These are phyloP conservation scores for Huntiella omanensis DNA, from an alignment of 2,329 filamentous ascomycete species.

Conservation along the genomic window DNA sequence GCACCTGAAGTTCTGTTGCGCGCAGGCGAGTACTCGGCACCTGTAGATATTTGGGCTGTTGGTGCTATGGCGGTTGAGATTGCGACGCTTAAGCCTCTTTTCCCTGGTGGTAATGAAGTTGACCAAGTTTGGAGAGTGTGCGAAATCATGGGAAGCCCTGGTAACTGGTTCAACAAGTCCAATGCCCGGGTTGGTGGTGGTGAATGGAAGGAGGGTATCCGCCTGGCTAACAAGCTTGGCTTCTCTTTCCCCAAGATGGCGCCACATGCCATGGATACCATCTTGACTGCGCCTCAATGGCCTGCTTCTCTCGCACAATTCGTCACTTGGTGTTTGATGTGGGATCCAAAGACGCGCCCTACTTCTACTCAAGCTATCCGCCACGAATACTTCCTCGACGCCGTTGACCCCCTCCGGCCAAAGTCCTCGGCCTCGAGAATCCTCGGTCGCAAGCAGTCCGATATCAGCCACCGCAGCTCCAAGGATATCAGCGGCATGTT, in stretches of 20 bases:
- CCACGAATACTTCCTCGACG: slow-evolving; percentile 88
- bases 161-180: slow-evolving; percentile 92
- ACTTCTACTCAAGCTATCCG: slow-evolving; percentile 87
- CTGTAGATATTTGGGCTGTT: slow-evolving; percentile 96
- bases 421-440: slow-evolving; percentile 75
- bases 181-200: slow-evolving; percentile 77
- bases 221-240: slow-evolving; percentile 83
- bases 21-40: slow-evolving; percentile 90
- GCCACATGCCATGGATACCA: slow-evolving; percentile 87
- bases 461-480: slow-evolving; percentile 46
- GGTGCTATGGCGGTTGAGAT: slow-evolving; percentile 98
- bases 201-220: slow-evolving; percentile 90
- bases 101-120: slow-evolving; percentile 94
- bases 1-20: slow-evolving; percentile 86
- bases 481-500: slow-evolving; percentile 31
- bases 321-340: slow-evolving; percentile 97
- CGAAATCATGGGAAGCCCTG: slow-evolving; percentile 97
- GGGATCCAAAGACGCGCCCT: slow-evolving; percentile 83
- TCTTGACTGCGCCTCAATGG: slow-evolving; percentile 81
- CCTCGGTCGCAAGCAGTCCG: slow-evolving; percentile 77
- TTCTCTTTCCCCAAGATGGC: slow-evolving; percentile 99
- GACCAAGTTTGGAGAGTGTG: slow-evolving; percentile 98
- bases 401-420: slow-evolving; percentile 77
- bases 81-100: slow-evolving; percentile 86
- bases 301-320: slow-evolving; percentile 73